Conservation (phyloP, 2,329 filamentous ascomycete genomes). For the Cercospora brassicicola region DNA sequence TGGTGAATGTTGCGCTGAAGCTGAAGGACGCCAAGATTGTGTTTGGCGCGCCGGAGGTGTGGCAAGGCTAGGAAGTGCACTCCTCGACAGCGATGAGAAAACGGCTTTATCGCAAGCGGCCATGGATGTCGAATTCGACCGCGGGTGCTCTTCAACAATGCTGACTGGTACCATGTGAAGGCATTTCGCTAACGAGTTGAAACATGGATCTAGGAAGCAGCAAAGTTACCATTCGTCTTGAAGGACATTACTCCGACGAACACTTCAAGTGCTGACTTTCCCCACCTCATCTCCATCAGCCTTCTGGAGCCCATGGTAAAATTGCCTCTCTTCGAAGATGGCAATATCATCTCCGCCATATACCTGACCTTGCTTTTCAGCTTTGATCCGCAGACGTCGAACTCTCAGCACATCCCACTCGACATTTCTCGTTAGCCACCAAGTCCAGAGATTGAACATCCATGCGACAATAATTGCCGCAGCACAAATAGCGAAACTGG, state of each 20-base stretch:
- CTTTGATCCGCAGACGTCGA: conserved; percentile 18
- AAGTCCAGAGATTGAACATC: conserved; percentile 45
- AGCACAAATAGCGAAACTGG: conserved; percentile 42
- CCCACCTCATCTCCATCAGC: neutral
- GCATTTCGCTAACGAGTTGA: neutral
- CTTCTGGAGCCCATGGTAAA: conserved; percentile 6
- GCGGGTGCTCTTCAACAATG: neutral
- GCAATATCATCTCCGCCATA: conserved; percentile 21
- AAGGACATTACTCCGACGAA: neutral
- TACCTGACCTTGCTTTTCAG: conserved; percentile 18
- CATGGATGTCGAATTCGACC: neutral
- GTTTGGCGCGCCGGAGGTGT: conserved; percentile 11
- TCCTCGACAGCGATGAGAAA: neutral
- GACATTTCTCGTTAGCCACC: conserved; percentile 46
- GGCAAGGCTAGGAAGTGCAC: neutral
- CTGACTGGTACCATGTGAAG: neutral
- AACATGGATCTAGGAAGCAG: neutral
- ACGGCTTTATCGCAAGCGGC: neutral
- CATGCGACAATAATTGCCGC: conserved; percentile 41
- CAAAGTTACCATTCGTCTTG: neutral
- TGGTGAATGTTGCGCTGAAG: conserved; percentile 14
- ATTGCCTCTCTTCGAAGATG: conserved; percentile 2
- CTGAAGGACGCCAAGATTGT: conserved; percentile 17
- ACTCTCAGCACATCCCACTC: conserved; percentile 43
- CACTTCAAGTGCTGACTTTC: neutral